Evolutionary conservation across 345 rosid species (phyloP).

Genomic region (Syzygium aqueum): DNA sequence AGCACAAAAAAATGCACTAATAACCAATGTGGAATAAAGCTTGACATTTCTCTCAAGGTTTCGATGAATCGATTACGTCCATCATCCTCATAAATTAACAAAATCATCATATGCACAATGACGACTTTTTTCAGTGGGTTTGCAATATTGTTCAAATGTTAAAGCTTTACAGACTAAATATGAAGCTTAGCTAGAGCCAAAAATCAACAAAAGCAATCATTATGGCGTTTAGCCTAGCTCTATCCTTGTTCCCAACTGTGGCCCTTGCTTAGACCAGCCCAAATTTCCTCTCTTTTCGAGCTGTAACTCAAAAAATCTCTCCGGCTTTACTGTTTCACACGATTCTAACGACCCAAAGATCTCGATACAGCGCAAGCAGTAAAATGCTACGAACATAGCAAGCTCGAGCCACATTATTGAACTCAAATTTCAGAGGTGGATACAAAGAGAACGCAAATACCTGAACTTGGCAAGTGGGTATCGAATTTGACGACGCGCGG

Average conservation of each 20-base stretch:
- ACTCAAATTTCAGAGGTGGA: not conserved
- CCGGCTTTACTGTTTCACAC: not conserved
- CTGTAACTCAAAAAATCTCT: not conserved
- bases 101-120: not conserved
- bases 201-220: not conserved
- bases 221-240: not conserved
- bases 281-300: not conserved
- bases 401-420: not conserved
- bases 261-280: not conserved
- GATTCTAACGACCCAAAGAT: not conserved
- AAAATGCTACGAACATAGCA: not conserved
- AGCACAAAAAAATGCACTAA: not conserved
- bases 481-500: not conserved
- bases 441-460: not conserved
- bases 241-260: accelerated
- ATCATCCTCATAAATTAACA: not conserved
- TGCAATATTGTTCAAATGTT: not conserved
- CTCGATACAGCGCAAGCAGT: not conserved
- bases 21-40: not conserved
- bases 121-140: not conserved
- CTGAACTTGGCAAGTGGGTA: not conserved
- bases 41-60: not conserved
- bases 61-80: not conserved
- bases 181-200: not conserved
- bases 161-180: not conserved